These are phyloP conservation scores for Polyporus arcularius DNA, from an alignment of 768 basidiomycete species.

Conservation along the genomic window DNA sequence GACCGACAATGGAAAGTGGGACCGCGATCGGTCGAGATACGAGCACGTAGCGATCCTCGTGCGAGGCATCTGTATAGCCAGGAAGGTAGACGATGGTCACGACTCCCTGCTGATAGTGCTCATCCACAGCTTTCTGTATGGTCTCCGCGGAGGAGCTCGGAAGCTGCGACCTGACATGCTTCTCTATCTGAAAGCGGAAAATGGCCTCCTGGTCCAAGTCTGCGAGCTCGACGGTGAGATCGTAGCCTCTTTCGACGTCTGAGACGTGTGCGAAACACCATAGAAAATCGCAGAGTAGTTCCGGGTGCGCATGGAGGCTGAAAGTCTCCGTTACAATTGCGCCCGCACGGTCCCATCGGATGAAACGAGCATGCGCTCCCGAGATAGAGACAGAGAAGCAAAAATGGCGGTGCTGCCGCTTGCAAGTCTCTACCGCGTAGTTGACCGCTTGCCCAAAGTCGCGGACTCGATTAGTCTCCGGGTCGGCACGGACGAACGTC, in stretches of 20 bases:
- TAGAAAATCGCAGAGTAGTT: slow-evolving; percentile 31
- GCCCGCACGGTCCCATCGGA: slow-evolving; percentile 37
- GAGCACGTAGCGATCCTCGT: neutral
- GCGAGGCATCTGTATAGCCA: no score
- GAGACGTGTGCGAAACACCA: slow-evolving; percentile 29
- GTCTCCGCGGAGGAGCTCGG: neutral
- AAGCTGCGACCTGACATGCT: neutral
- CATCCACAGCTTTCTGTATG: neutral
- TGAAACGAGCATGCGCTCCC: slow-evolving; percentile 28
- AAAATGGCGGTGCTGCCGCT: slow-evolving; percentile 32
- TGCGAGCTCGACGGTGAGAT: slow-evolving; percentile 12
- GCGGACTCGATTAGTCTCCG: neutral
- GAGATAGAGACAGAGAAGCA: slow-evolving; percentile 31
- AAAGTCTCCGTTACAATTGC: slow-evolving; percentile 32
- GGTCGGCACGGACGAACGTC: neutral
- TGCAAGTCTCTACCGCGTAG: slow-evolving; percentile 6
- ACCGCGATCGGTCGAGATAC: neutral
- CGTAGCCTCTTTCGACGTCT: slow-evolving; percentile 28
- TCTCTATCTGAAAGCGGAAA: neutral
- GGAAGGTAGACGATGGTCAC: neutral
- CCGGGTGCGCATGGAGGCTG: slow-evolving; percentile 22
- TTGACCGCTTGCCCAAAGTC: neutral
- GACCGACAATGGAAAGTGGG: neutral
- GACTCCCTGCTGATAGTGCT: neutral
- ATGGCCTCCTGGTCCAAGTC: neutral